phyloP scores from a whole-genome alignment of 768 basidiomycete genomes.

The Russula dissimulans region DNA sequence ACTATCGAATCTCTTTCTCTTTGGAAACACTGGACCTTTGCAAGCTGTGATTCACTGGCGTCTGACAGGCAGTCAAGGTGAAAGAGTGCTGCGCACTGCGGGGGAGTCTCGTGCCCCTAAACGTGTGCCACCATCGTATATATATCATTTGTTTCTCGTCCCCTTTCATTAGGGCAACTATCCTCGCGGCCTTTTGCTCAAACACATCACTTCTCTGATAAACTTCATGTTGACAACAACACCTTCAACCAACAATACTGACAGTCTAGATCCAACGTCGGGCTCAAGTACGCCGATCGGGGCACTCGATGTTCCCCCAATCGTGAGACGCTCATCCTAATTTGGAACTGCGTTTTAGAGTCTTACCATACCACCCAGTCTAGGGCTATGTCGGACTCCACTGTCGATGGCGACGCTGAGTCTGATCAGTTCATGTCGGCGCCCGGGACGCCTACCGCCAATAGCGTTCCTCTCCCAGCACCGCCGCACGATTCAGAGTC shows the following conservation, averaged over 20 bases:
- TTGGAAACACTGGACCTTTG: neutral
- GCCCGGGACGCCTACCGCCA: conserved; percentile 1
- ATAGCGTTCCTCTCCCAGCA: neutral
- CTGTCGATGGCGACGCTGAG: neutral
- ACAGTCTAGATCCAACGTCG: neutral
- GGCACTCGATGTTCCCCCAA: neutral
- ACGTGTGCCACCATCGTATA: neutral
- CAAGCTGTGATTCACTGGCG: neutral
- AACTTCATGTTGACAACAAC: neutral
- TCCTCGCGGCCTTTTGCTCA: neutral
- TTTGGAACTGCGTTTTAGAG: neutral
- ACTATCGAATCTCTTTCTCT: neutral
- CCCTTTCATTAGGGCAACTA: too few species aligned
- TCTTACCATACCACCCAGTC: neutral
- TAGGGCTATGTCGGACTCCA: neutral
- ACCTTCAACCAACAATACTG: neutral
- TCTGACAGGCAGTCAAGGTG: neutral
- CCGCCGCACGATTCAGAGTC: neutral
- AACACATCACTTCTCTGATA: neutral
- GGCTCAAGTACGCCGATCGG: neutral
- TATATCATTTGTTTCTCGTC: too few species aligned
- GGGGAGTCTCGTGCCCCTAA: neutral
- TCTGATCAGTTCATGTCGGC: conserved; percentile 10
- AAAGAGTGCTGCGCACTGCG: neutral
- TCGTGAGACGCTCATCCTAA: neutral